Base-by-base conservation (phyloP, 176 grass and related monocot species). In the Poa pratensis region DNA sequence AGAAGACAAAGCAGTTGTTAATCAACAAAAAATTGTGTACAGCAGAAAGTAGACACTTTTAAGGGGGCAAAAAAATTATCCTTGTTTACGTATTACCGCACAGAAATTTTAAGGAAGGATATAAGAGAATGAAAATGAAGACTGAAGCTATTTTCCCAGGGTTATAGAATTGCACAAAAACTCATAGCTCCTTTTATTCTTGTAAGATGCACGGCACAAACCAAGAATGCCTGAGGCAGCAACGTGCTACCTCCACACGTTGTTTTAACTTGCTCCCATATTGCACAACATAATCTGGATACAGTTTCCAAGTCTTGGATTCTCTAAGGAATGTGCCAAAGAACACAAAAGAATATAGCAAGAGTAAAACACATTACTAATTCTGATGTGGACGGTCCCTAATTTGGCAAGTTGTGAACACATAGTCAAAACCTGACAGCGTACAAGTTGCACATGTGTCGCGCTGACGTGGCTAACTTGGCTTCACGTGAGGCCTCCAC, bases 1-100 rank as follows among this genome's bases (percentile, higher is more conserved):
- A 85, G 27, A 74, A 84, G 53, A 78, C 35, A 62, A 82, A 78
- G 12, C 65, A 90, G 51, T 48, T 55, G 26, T 71, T 62, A 85
- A 35, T 46, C 27, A 81, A 42, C 49, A 42, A 14, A 22, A 76
- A n/a, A 57, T 13, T 35, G 50, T 0, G 37, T 49, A 20, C 7
- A 52, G 37, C n/a, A 51, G 6, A 42, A 7, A 63, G 7, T 32
- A 26, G 8, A 73, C 37, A 82, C 15, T 35, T 66, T 52, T 42
- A 12, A 77, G 65, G 61, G 13, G 16, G 48, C 4, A 39, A 58
- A 53, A 27, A n/a, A 60, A 20, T 5, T 17, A 26, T 53, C 51
- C 45, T 26, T n/a, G 17, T 78, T 42, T 60, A 79, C 13, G 35
- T 5, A 43, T 13, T 30, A 79, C 27, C 23, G 23, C 6, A 13